Evolutionary conservation across 176 grass and related monocot genomes (phyloP), one percentile per base, ranked within the genome.

Genomic region (Oryza officinalis): DNA sequence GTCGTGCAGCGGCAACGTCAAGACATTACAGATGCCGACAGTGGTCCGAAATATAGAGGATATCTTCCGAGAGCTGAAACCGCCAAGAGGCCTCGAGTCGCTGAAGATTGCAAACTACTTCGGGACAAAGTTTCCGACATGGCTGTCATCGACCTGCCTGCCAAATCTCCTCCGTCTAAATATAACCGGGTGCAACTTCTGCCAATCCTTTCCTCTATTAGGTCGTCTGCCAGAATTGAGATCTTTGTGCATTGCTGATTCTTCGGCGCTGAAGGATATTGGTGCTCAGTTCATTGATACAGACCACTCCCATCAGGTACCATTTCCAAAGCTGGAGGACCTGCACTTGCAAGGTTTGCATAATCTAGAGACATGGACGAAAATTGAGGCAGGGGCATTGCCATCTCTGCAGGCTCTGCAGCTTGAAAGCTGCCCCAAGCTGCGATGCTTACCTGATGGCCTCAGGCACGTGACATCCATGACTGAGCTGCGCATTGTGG

Each of bases 311-410:
- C 46, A 90, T 27, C 85, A 92, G 45, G 72, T 88, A 30, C 63
- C 87, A 72, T 97, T 92, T 86, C 91, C 87, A 5, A 94, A 91
- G 72, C 87, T 97, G 18, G 69, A 94, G 66, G 90, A 66, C 46
- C 71, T 97, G 72, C 83, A 90, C 71, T 41, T 97, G 32, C 82
- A 83, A 90, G 82, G 87, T 13, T 50, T 97, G 74, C 40, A 44
- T 41, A 87, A 94, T 37, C 91, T 94, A 4, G 13, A 90, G 43
- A 72, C 22, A 57, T 97, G 94, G 94, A 77, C 77, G 13, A 80
- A 85, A 20, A 80, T 92, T 2, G 76, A 92, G 50, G 81, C 66
- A 65, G 79, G 77, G 27, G 43, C 65, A 4, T 71, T 97, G 44
- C 91, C 91, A 50, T 88, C 61, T 81, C 69, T 97, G 65, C 86